Evolutionary conservation across 805 yeast genomes (phyloP), one percentile per base, ranked within the genome.

Genomic region (Kodamaea hsintzibuensis): DNA sequence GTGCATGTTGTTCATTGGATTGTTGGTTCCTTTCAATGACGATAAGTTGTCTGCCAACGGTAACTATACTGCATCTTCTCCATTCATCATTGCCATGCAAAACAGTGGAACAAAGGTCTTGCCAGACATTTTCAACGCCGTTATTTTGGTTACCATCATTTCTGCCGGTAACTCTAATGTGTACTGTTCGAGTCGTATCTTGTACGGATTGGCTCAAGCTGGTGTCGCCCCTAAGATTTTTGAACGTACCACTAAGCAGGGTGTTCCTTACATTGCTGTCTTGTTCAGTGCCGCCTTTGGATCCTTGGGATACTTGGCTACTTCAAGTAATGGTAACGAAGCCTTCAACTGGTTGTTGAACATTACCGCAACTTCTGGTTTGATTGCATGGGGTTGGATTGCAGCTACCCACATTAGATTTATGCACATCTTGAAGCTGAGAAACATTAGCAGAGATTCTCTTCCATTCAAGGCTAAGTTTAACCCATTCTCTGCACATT

Each of bases 151-250:
- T 18, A 84, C 92, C 14, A 81, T 87, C 54, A 78, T 86, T 48
- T 86, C 92, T n/a, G 91, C 93, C 25, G 93, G 86, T 66, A 88
- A 88, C 72, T 86, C 91, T 12, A 85, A 86, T 64, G 77, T 87
- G 30, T 86, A 87, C 69, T 82, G 85, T 59, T 86, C 90, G 42
- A 86, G 91, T 2, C 76, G 95, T 71, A 76, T 85, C 43, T 66
- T 88, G 49, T 86, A 79, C 63, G 82, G 85, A n/a, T 74, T 88
- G 65, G 84, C 89, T n/a, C 76, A 78, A 59, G 78, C 79, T 50
- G 76, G 77, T 7, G 72, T 79, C 50, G 89, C 89, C 2, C 89
- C 89, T 35, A 75, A 69, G 55, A 59, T 79, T 51, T 82, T 85
- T 61, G 58, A 67, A 9, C 63, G 62, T 42, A 80, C 86, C 39